Base-by-base conservation (phyloP, 2,329 filamentous ascomycete species). In the Myriosclerotinia curreyana region DNA sequence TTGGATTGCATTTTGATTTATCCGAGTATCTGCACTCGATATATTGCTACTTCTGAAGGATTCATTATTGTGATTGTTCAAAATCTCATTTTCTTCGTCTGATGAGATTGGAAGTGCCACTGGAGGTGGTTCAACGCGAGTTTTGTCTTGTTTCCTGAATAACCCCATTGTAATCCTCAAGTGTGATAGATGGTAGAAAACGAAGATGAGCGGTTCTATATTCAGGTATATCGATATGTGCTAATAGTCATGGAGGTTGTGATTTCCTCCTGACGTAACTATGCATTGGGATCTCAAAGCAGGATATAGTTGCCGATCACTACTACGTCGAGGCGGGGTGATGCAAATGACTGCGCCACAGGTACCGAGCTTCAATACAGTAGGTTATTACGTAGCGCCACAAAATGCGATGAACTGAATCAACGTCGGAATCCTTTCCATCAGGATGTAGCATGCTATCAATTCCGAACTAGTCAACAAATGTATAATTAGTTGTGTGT, bases 21-120 rank as follows among this genome's bases (percentile, higher is more conserved):
- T 20, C 28, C 56, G 56, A 50, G 56, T 64, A 53, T 64, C 62
- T 60, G 62, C 56, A 34, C 49, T 61, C 44, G 62, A 64, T 5
- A 64, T 48, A 49, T 64, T 64, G 42, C 62, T 64, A 60, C 62
- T 61, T 59, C 34, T 49, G 28, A 59, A 64, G 1, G 53, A 64
- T 36, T 64, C 61, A 36, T 64, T 59, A 42, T 64, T 59, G 20
- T 46, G 38, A 46, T 64, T 51, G 46, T 28, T 51, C 20, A 31
- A 25, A 8, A 59, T 2, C 25, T 34, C 31, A 51, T 44, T 52
- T 34, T 44, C 31, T 36, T 54, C 55, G 11, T 58, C 55, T 36
- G 40, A 7, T 28, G 49, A 28, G 28, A 40, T 50, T 60, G 53
- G 53, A 1, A 34, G 36, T 49, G 53, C 44, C 28, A 11, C 44